Percentiles rank a stretch among this genome's conserved stretches.
Conservation (phyloP, 176 grass and related monocot species). For the Eragrostis nindensis region DNA sequence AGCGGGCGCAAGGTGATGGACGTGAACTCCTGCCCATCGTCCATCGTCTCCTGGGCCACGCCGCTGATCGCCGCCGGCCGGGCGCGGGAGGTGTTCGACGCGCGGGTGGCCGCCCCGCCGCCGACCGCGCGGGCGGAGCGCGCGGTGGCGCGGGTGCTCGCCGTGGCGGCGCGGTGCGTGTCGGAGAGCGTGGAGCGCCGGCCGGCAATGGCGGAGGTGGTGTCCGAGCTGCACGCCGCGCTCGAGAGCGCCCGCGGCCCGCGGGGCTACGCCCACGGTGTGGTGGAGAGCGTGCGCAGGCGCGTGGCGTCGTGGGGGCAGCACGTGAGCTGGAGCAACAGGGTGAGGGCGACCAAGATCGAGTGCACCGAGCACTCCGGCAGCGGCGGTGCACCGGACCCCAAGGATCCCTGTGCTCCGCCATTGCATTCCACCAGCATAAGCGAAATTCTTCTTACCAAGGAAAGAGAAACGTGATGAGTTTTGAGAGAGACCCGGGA, state of each 20-base stretch:
- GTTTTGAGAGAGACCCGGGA: neutral
- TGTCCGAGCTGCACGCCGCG: constrained; percentile 59
- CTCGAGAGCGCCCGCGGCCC: constrained; percentile 37
- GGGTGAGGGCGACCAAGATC: constrained; percentile 63
- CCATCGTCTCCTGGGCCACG: constrained; percentile 75
- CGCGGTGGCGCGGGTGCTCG: constrained; percentile 46
- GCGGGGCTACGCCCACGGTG: neutral
- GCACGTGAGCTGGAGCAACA: constrained; percentile 47
- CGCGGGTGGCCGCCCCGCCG: constrained; percentile 43
- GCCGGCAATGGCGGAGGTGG: constrained; percentile 77
- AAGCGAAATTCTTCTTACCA: neutral
- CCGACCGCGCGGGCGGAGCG: neutral
- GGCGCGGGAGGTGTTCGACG: constrained; percentile 54
- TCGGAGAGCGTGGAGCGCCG: constrained; percentile 53
- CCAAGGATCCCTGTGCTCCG: neutral
- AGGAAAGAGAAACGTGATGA: neutral
- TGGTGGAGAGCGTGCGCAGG: constrained; percentile 39
- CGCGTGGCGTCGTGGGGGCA: constrained; percentile 60
- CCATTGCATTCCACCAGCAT: neutral
- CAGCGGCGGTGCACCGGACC: constrained; percentile 5
- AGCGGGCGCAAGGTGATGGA: constrained; percentile 94
- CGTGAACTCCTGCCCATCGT: constrained; percentile 62
- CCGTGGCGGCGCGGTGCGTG: constrained; percentile 68
- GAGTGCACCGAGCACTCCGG: constrained; percentile 75
- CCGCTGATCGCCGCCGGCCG: constrained; percentile 43